Evolutionary conservation across 352 stramenopile genomes (phyloP).

Genomic region (Globisporangium ultimum): DNA sequence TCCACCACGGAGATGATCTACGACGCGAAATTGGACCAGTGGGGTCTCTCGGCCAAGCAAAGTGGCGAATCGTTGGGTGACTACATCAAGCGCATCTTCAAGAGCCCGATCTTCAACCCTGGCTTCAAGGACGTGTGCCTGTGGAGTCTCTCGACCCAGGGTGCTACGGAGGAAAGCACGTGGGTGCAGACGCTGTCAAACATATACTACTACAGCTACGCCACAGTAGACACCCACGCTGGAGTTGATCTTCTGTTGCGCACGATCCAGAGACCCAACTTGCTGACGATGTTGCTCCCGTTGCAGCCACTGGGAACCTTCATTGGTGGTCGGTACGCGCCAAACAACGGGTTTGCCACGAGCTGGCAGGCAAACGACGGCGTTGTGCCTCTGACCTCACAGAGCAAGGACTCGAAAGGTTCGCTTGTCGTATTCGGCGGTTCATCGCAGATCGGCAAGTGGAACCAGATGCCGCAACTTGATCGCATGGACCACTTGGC

Average conservation of each 20-base stretch:
- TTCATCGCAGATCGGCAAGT: constrained; percentile 34
- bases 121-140: constrained; percentile 44
- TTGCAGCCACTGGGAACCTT: constrained; percentile 32
- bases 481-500: constrained; percentile 44
- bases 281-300: constrained; percentile 47
- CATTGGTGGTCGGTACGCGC: constrained; percentile 29
- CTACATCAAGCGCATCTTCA: constrained; percentile 44
- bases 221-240: constrained; percentile 37
- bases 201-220: constrained; percentile 61
- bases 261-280: constrained; percentile 39
- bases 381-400: constrained; percentile 41
- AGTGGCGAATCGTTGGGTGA: constrained; percentile 19
- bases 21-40: constrained; percentile 52
- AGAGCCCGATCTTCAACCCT: constrained; percentile 29
- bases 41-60: constrained; percentile 28
- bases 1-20: constrained; percentile 24
- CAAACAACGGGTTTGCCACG: constrained; percentile 25
- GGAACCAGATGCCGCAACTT: constrained; percentile 48
- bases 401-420: constrained; percentile 30
- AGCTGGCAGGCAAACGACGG: constrained; percentile 48
- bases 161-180: constrained; percentile 44
- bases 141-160: constrained; percentile 37
- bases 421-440: constrained; percentile 23
- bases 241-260: constrained; percentile 27
- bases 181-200: constrained; percentile 53